Base-by-base conservation (phyloP, 2,329 filamentous ascomycete genomes). In the Curvularia spicifera region DNA sequence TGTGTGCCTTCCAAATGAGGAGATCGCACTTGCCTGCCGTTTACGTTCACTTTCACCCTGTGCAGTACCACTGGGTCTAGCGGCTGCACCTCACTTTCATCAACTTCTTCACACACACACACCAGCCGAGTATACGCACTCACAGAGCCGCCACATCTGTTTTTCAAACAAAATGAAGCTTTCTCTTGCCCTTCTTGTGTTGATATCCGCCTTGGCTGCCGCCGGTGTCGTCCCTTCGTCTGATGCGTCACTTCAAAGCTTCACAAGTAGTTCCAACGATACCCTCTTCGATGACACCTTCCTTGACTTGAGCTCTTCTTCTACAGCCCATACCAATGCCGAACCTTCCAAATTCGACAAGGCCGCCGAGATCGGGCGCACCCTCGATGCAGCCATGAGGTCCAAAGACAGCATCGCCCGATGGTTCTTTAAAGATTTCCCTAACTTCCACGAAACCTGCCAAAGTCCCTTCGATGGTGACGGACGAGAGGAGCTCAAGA, bases 381-480 rank as follows among this genome's bases (percentile, higher is more conserved):
- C 59, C 12, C 40, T 61, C 24, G 37, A 51, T 42, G 43, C 49
- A 0, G 59, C 59, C 31, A 59, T 56, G 56, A 51, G 43, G 20
- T 53, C 59, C 24, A 59, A 61, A 33, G 56, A 59, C 37, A 50
- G 20, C 26, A n/a, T 59, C 15, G 59, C 56, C 0, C 37, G 56
- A 1, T 61, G 59, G 59, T 59, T 61, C 49, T 61, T 56, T 49
- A 61, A 59, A 15, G 39, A 53, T 18, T 53, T 53, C 7, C 59
- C 59, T 0, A 51, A 56, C 7, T 59, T 51, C 24, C 37, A 40
- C 0, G 44, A 47, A 4, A 61, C 59, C 0, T 59, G 53, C 5
- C 59, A 61, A 5, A 56, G 51, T 5, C 56, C 56, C 0, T 61
- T 56, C 13, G 57, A 55, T 1, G 59, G 59, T 2, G 56, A 59